Evolutionary conservation across 73 alveolate genomes (phyloP).

Genomic region (Paramecium caudatum): DNA sequence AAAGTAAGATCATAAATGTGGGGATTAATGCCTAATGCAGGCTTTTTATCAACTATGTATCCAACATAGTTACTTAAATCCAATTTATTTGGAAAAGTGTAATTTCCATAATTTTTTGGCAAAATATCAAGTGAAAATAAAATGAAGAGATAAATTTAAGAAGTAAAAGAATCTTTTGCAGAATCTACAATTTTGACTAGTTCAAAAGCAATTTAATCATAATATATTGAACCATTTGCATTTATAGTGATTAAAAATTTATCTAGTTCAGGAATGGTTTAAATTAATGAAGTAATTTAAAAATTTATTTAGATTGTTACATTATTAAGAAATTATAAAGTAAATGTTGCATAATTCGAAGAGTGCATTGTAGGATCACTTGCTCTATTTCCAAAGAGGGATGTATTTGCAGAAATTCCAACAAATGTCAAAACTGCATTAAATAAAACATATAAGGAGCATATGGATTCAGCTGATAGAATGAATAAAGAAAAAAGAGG

Average conservation of each 20-base stretch:
- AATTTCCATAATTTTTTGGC: conserved; percentile 32
- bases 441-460: conserved; percentile 1
- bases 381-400: conserved; percentile 29
- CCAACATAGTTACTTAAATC: conserved; percentile 43
- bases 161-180: conserved; percentile 46
- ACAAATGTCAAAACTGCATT: not conserved
- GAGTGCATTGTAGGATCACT: conserved; percentile 4
- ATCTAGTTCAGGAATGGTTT: not conserved
- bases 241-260: conserved; percentile 15
- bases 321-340: not conserved
- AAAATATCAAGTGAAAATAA: conserved; percentile 51
- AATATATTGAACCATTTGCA: conserved; percentile 24
- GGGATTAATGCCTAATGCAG: conserved; percentile 69
- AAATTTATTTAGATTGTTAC: too few relatives aligned
- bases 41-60: conserved; percentile 61
- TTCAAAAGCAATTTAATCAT: conserved; percentile 36
- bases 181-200: not conserved
- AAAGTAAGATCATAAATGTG: conserved; percentile 25
- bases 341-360: conserved; percentile 30
- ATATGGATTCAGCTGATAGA: conserved; percentile 41
- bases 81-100: not conserved
- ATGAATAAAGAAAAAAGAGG: not conserved
- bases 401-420: not conserved
- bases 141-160: conserved; percentile 41
- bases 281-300: not conserved